A percentile compares a stretch with the other conserved stretches of the same genome.
Evolutionary conservation across 2,329 filamentous ascomycete genomes (phyloP).

Genomic region (Gaeumannomyces sp.): DNA sequence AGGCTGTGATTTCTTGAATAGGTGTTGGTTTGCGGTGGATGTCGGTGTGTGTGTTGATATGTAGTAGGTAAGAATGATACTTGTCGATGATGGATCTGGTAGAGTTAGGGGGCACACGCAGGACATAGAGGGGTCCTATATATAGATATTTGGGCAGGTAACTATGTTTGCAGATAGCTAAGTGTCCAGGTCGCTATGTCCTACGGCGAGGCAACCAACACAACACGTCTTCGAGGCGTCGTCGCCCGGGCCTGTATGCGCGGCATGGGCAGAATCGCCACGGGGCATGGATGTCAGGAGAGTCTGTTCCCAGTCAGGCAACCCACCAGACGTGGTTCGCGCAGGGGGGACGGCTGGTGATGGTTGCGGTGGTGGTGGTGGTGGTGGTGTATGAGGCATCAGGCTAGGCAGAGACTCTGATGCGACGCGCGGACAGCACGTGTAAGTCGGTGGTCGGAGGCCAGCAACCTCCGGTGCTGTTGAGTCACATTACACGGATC

Average conservation of each 20-base stretch:
- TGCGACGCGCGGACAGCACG: background rate
- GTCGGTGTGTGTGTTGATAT: background rate
- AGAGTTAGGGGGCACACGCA: background rate
- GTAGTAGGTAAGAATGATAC: background rate
- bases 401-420: no score
- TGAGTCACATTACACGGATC: conserved; percentile 1
- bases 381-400: background rate
- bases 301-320: background rate
- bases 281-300: background rate
- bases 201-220: background rate
- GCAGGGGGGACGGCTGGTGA: no score
- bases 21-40: background rate
- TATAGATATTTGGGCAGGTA: background rate
- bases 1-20: background rate
- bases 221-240: background rate
- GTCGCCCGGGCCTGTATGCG: background rate
- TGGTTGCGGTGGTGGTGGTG: no score
- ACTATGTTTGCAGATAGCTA: background rate
- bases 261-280: background rate
- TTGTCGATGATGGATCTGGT: background rate
- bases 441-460: background rate
- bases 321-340: no score
- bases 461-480: background rate
- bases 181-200: background rate
- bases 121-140: background rate